phyloP scores from a whole-genome alignment of 2,329 filamentous ascomycete species.

The Pseudogymnoascus sp. region DNA sequence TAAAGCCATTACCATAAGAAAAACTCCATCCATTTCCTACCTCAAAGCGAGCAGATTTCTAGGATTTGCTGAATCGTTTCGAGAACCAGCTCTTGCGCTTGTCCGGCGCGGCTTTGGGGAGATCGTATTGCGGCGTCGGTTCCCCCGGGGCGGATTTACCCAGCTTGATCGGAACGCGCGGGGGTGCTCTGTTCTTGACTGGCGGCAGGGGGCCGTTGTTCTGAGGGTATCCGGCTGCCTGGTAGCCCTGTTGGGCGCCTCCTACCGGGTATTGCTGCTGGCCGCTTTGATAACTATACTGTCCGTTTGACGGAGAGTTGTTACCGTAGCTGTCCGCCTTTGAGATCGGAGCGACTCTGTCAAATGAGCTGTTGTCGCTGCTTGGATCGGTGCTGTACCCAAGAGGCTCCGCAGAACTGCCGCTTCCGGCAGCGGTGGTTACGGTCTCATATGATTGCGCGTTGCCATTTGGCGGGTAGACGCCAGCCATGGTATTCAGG shows the following conservation, averaged over 20 bases:
- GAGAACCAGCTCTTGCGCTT: slow-evolving; percentile 91
- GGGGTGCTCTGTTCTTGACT: slow-evolving; percentile 17
- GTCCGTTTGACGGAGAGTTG: slow-evolving; percentile 30
- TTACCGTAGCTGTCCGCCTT: slow-evolving; percentile 47
- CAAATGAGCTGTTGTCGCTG: slow-evolving; percentile 87
- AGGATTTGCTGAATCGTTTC: slow-evolving; percentile 63
- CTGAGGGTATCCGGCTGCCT: slow-evolving; percentile 16
- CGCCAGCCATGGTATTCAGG: slow-evolving; percentile 20
- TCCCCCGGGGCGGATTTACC: slow-evolving; percentile 13
- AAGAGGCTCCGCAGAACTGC: slow-evolving; percentile 62
- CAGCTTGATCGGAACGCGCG: slow-evolving; percentile 24
- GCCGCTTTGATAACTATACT: slow-evolving; percentile 15
- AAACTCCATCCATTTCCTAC: background rate
- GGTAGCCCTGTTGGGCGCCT: background rate
- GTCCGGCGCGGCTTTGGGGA: slow-evolving; percentile 33
- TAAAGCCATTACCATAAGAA: background rate
- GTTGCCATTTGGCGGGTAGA: slow-evolving; percentile 22
- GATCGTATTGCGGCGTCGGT: slow-evolving; percentile 10
- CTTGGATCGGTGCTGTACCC: slow-evolving; percentile 78
- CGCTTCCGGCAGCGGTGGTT: slow-evolving; percentile 65
- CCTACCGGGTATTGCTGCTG: slow-evolving; percentile 17
- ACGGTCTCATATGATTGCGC: slow-evolving; percentile 71
- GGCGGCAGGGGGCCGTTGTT: slow-evolving; percentile 19
- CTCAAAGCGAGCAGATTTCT: slow-evolving; percentile 19
- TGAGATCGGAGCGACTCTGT: slow-evolving; percentile 54